Evolutionary conservation across 495 filamentous ascomycete genomes (phyloP).

Genomic region (Penicillium lagena): DNA sequence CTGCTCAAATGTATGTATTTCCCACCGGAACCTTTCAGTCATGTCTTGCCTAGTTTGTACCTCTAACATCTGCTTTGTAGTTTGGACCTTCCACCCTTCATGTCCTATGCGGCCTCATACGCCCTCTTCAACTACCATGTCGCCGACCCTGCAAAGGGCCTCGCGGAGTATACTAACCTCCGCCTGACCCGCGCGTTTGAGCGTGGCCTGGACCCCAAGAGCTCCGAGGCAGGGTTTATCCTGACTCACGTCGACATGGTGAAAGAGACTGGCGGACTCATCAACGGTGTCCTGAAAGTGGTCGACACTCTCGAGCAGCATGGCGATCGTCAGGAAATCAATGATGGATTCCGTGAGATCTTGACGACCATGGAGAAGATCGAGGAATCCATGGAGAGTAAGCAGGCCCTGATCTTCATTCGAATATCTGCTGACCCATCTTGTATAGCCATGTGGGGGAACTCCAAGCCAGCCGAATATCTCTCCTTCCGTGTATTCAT

Average conservation of each 20-base stretch:
- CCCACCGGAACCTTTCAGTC: not conserved
- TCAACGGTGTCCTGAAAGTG: slow-evolving; percentile 59
- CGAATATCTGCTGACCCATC: slow-evolving; percentile 8
- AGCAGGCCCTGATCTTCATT: slow-evolving; percentile 4
- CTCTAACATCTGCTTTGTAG: slow-evolving; percentile 8
- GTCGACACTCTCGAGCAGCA: slow-evolving; percentile 51
- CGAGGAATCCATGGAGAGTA: slow-evolving; percentile 74
- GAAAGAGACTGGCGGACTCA: slow-evolving; percentile 63
- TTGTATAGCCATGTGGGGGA: slow-evolving; percentile 69
- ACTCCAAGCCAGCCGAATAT: slow-evolving; percentile 72
- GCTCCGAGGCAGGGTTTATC: slow-evolving; percentile 90
- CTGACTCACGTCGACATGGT: slow-evolving; percentile 83
- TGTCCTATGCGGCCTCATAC: slow-evolving; percentile 92
- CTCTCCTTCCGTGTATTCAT: slow-evolving; percentile 87
- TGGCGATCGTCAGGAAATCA: slow-evolving; percentile 47
- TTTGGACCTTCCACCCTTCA: slow-evolving; percentile 62
- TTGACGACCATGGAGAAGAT: slow-evolving; percentile 60
- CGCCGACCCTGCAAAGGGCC: slow-evolving; percentile 54
- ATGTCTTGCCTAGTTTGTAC: not conserved
- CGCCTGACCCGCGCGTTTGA: slow-evolving; percentile 85
- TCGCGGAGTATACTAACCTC: slow-evolving; percentile 65
- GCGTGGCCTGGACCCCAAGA: slow-evolving; percentile 72
- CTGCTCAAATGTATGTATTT: slow-evolving; percentile 68
- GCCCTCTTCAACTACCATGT: slow-evolving; percentile 85
- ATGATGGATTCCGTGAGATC: slow-evolving; percentile 55